Base-by-base conservation (phyloP, 768 basidiomycete genomes). In the Xerocomus brunneocitrinus region DNA sequence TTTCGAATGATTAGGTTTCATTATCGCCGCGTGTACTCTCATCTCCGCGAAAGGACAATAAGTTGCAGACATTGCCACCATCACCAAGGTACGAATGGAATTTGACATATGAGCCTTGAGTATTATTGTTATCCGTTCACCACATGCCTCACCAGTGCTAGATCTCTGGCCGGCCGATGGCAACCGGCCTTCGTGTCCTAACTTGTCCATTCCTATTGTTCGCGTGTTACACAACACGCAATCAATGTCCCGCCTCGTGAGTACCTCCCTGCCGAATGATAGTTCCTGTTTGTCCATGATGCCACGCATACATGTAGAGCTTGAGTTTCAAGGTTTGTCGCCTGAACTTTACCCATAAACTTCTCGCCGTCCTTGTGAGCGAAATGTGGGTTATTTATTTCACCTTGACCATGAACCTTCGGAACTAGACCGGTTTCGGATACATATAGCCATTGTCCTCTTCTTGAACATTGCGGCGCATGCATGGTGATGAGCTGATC, bases 341-440 rank as follows among this genome's bases (percentile, higher is more conserved):
- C 53, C 32, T 56, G 63, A 54, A 53, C 52, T 28, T 54, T 60
- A 27, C 47, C 44, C 30, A 34, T 39, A 24, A 39, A 48, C 51
- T 45, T 50, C 25, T 52, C 54, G 8, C 25, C 41, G 22, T 43
- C 43, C 38, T 55, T 32, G 50, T 54, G 66, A 61, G 53, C 57
- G 48, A 49, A 47, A 58, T 47, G 43, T 52, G 53, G 49, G 35
- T 53, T 45, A 65, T 65, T 61, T 50, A 56, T 63, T 46, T 45
- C 52, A 58, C 50, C 47, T 52, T 40, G 44, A 41, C 42, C 54
- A 48, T 53, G 41, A 51, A n/a, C 48, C 52, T 54, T 59, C 66
- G 67, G 67, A 63, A 56, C 68, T 71, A 69, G 59, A 62, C 66
- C 67, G 68, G 69, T 69, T 69, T 71, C 69, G 68, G 68, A 67